phyloP scores from a whole-genome alignment of 805 yeast genomes.

The Sungouiozyma ichnusensis region DNA sequence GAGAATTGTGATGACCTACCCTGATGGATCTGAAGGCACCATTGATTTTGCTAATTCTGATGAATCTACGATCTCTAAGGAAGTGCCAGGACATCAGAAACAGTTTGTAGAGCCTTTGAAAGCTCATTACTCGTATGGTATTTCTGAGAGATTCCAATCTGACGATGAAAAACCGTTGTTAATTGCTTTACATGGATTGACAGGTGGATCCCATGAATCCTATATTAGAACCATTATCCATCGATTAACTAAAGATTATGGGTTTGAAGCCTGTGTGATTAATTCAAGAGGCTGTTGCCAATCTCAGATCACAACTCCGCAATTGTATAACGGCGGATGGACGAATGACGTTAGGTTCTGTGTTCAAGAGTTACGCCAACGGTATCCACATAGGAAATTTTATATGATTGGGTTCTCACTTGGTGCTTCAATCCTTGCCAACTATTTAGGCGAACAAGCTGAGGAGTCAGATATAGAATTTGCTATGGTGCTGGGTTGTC shows the following conservation, averaged over 20 bases:
- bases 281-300: constrained; percentile 73
- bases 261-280: constrained; percentile 58
- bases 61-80: constrained; percentile 1
- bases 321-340: constrained; percentile 60
- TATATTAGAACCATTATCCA: constrained; percentile 53
- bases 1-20: constrained; percentile 40
- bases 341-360: constrained; percentile 56
- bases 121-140: constrained; percentile 14
- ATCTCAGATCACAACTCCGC: constrained; percentile 56
- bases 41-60: constrained; percentile 43
- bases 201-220: constrained; percentile 79
- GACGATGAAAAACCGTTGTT: constrained; percentile 45
- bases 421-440: constrained; percentile 63
- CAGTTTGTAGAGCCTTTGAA: constrained; percentile 14
- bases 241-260: constrained; percentile 26
- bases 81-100: constrained; percentile 30
- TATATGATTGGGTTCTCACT: constrained; percentile 71
- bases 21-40: constrained; percentile 59
- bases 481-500: constrained; percentile 52
- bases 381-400: constrained; percentile 54
- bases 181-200: constrained; percentile 62
- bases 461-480: constrained; percentile 36
- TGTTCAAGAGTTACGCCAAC: constrained; percentile 37
- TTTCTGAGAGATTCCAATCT: constrained; percentile 23
- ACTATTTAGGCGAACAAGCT: constrained; percentile 60